These are phyloP conservation scores for Naematelia encephala DNA, from an alignment of 768 basidiomycete species.

Conservation along the genomic window DNA sequence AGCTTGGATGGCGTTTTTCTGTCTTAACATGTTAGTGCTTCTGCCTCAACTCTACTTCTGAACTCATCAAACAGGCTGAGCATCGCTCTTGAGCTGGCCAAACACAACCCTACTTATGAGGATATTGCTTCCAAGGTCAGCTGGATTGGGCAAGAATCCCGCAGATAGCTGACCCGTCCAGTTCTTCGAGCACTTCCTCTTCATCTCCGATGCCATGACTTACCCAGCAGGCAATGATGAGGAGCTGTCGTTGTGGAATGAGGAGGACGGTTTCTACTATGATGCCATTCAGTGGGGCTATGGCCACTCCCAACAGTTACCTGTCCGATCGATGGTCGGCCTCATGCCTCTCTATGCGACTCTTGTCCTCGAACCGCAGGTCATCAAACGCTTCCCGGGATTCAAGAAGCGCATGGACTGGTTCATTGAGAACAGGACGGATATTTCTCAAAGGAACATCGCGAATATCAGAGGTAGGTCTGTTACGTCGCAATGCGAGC, in stretches of 20 bases:
- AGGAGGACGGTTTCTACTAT: slow-evolving; percentile 96
- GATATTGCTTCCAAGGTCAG: slow-evolving; percentile 99
- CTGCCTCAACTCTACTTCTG: not conserved
- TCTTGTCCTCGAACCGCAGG: slow-evolving; percentile 82
- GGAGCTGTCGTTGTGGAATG: slow-evolving; percentile 86
- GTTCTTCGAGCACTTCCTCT: slow-evolving; percentile 80
- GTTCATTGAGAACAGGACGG: slow-evolving; percentile 92
- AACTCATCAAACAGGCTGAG: slow-evolving; percentile 63
- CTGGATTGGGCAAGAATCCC: slow-evolving; percentile 56
- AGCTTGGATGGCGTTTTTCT: slow-evolving; percentile 99
- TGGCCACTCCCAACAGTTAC: slow-evolving; percentile 78
- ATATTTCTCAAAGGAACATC: slow-evolving; percentile 83
- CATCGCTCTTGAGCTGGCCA: slow-evolving; percentile 94
- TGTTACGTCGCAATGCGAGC: slow-evolving; percentile 61
- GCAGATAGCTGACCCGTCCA: slow-evolving; percentile 7
- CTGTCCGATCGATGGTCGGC: slow-evolving; percentile 92
- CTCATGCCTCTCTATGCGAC: slow-evolving; percentile 95
- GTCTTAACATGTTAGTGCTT: slow-evolving; percentile 76
- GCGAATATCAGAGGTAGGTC: slow-evolving; percentile 74
- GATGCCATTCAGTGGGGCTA: slow-evolving; percentile 89
- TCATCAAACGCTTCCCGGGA: slow-evolving; percentile 86
- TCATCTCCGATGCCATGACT: slow-evolving; percentile 99
- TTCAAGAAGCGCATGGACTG: slow-evolving; percentile 99
- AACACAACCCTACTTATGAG: slow-evolving; percentile 95
- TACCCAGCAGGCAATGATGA: slow-evolving; percentile 69